phyloP scores from a whole-genome alignment of 352 stramenopile species.

The Pythium brachiatum region DNA sequence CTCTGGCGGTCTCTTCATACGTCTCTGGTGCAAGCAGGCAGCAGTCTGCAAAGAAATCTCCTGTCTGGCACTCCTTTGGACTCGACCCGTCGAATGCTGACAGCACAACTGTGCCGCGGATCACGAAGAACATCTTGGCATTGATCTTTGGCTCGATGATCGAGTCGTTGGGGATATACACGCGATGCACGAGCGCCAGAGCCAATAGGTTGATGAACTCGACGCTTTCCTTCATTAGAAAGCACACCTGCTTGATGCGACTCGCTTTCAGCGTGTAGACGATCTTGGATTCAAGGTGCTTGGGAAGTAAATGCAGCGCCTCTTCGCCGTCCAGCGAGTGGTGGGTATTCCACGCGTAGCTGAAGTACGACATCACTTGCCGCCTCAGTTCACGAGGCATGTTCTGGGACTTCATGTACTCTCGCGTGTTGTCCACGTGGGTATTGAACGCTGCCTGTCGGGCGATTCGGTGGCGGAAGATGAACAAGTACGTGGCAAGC shows the following conservation, averaged over 20 bases:
- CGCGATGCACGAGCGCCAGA: conserved; percentile 39
- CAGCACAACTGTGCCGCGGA: conserved; percentile 48
- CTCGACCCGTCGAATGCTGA: conserved; percentile 47
- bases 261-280: conserved; percentile 60
- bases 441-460: conserved; percentile 44
- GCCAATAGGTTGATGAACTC: conserved; percentile 70
- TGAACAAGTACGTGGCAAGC: conserved; percentile 66
- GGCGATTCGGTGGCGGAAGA: conserved; percentile 64
- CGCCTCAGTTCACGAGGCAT: conserved; percentile 45
- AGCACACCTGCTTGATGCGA: conserved; percentile 65
- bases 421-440: conserved; percentile 64
- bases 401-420: conserved; percentile 73
- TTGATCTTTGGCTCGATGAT: conserved; percentile 78
- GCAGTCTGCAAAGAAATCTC: conserved; percentile 67
- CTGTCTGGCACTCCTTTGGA: conserved; percentile 56
- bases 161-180: conserved; percentile 56
- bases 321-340: conserved; percentile 62
- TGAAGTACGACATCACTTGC: conserved; percentile 65
- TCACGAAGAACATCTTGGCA: conserved; percentile 74
- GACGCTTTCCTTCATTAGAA: conserved; percentile 64
- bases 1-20: conserved; percentile 68
- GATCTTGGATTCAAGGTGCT: conserved; percentile 64
- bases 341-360: conserved; percentile 60
- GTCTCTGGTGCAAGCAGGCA: conserved; percentile 52
- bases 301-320: conserved; percentile 51